Percentiles rank a stretch among this genome's conserved stretches.
Conservation (phyloP, 257 asterid genomes). For the Capsicum baccatum region DNA sequence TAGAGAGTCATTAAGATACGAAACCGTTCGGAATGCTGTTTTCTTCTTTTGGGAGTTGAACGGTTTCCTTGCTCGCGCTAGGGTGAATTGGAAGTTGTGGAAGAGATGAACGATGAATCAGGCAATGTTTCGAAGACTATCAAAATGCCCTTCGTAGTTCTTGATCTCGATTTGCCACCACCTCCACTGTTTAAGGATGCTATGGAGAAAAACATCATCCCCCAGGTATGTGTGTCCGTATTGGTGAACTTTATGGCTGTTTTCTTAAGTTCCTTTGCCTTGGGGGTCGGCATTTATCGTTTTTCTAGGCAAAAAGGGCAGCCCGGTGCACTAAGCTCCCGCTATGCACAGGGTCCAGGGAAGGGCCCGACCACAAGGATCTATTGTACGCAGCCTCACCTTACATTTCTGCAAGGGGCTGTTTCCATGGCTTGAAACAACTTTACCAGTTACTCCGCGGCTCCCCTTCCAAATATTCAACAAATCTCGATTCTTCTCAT, state of each 20-base stretch:
- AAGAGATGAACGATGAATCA: slow-evolving; percentile 52
- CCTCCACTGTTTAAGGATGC: slow-evolving; percentile 89
- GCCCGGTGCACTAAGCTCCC: too few relatives aligned
- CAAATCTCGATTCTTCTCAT: too few relatives aligned
- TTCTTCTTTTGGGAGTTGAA: slow-evolving; percentile 20
- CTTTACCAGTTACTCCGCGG: too few relatives aligned
- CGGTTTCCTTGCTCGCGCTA: slow-evolving; percentile 36
- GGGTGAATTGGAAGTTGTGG: slow-evolving; percentile 96
- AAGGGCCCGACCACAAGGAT: too few relatives aligned
- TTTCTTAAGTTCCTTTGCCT: not conserved
- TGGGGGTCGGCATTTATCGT: not conserved
- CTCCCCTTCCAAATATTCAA: too few relatives aligned
- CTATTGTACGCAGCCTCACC: too few relatives aligned
- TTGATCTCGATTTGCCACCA: slow-evolving; percentile 93
- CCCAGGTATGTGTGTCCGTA: slow-evolving; percentile 58
- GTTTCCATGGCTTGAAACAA: too few relatives aligned
- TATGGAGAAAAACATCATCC: slow-evolving; percentile 93
- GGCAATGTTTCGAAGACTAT: slow-evolving; percentile 54
- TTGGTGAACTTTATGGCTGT: not conserved
- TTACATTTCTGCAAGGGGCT: too few relatives aligned
- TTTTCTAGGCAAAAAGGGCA: too few relatives aligned
- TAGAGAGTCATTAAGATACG: too few relatives aligned
- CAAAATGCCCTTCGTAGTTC: slow-evolving; percentile 85
- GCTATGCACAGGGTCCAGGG: too few relatives aligned
- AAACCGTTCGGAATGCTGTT: not conserved